Percentiles rank a stretch among this genome's conserved stretches.
phyloP scores from a whole-genome alignment of 306 rosid genomes.

The Corylus heterophylla region DNA sequence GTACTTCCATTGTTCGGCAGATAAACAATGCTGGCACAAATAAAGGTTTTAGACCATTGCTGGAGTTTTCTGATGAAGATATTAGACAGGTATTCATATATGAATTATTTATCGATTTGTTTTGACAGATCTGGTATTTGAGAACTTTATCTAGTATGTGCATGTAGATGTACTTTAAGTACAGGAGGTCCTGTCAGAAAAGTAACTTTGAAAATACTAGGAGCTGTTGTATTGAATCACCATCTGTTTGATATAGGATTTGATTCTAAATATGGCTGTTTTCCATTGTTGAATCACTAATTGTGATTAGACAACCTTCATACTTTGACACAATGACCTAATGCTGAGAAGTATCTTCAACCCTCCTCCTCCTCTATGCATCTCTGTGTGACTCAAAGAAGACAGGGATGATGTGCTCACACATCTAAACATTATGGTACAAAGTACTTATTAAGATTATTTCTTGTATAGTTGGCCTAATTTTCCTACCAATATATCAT shows the following conservation, averaged over 20 bases:
- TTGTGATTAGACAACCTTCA: neutral
- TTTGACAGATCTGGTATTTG: slow-evolving; percentile 1
- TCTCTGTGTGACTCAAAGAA: neutral
- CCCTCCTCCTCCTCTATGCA: neutral
- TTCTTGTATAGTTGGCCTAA: neutral
- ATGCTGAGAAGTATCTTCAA: neutral
- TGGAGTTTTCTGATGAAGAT: slow-evolving; percentile 89
- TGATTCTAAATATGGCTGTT: neutral
- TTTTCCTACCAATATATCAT: neutral
- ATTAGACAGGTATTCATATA: slow-evolving; percentile 64
- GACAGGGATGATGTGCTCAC: neutral
- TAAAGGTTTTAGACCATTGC: slow-evolving; percentile 93
- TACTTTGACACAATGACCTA: neutral
- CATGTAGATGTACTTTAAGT: neutral
- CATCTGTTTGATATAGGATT: neutral
- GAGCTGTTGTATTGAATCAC: neutral
- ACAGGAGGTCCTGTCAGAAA: neutral
- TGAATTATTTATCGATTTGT: neutral
- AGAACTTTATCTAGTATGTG: neutral
- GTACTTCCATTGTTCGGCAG: slow-evolving; percentile 38
- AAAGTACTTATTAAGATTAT: neutral
- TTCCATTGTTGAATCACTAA: neutral
- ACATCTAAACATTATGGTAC: neutral
- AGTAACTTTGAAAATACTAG: neutral
- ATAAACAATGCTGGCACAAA: slow-evolving; percentile 92